Base-by-base conservation (phyloP, 1,284 basidiomycete genomes). In the Pseudomicrostroma phylloplanum region DNA sequence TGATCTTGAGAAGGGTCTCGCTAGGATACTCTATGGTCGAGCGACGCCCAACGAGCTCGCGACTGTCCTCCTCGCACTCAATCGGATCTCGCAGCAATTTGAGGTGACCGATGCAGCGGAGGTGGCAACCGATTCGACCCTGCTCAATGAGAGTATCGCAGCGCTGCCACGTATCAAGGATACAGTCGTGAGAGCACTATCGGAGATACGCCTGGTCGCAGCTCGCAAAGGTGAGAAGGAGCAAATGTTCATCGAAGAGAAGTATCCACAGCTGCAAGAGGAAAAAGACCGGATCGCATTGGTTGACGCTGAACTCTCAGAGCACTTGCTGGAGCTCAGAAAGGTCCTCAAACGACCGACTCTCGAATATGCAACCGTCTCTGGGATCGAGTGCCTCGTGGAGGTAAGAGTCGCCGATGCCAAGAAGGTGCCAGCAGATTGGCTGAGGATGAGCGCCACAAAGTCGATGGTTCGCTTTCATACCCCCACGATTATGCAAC, bases 1-100 rank as follows among this genome's bases (percentile, higher is more conserved):
- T 0, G 93, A 98, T 77, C 85, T 98, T 43, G 89, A 91, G 0
- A 88, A 87, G 69, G 94, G 94, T 0, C 81, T 97, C 13, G 90
- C 88, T 62, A 83, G 91, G 36, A 89, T 97, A 56, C 91, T 92
- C 72, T 94, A 96, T 72, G 88, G 89, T 56, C 89, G 90, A 61
- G 66, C 68, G n/a, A 88, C 88, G 0, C 90, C 93, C 0, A 84
- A 87, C 71, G 94, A 98, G 77, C 84, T 97, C 4, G 85, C 87
- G 0, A 81, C 86, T 4, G 82, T 97, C 17, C 83, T 97, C 1
- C 83, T 86, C 6, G 87, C 89, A 1, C 88, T 96, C 64, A 83
- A 86, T 48, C 88, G 87, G 53, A 83, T 94, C 48, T 87, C 86
- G 0, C 81, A 81, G 36, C 85, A 89, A 6, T 92, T 91, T 69